Evolutionary conservation across 192 early-diverging fungal genomes (phyloP).

Genomic region (Geranomyces variabilis): DNA sequence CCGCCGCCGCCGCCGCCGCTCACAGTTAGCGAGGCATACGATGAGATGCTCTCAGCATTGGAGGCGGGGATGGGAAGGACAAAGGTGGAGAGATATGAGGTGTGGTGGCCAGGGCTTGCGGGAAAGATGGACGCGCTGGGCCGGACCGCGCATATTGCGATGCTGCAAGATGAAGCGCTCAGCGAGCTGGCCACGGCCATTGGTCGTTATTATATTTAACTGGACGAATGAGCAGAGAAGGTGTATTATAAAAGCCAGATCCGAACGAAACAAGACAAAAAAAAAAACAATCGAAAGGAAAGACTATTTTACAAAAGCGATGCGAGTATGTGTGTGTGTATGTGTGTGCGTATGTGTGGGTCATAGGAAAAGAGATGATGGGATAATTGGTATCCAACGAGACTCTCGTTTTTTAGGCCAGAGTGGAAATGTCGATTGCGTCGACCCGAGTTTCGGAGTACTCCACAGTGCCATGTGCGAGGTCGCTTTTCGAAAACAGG

Average conservation of each 20-base stretch:
- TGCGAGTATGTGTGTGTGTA: too few relatives aligned
- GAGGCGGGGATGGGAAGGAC: neutral
- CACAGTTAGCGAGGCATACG: slow-evolving; percentile 8
- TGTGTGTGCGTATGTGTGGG: too few relatives aligned
- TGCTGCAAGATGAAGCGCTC: slow-evolving; percentile 27
- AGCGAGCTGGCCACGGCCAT: slow-evolving; percentile 38
- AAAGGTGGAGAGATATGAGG: slow-evolving; percentile 17
- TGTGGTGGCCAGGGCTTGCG: slow-evolving; percentile 23
- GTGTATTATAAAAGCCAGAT: too few relatives aligned
- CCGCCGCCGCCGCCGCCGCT: too few relatives aligned
- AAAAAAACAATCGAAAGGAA: too few relatives aligned
- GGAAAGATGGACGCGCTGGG: slow-evolving; percentile 31
- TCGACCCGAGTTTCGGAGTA: neutral
- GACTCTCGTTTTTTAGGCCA: neutral
- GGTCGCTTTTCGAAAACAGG: neutral
- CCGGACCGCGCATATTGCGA: slow-evolving; percentile 34
- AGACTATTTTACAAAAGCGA: too few relatives aligned
- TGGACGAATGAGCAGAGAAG: too few relatives aligned
- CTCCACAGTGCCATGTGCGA: neutral
- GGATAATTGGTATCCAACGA: too few relatives aligned
- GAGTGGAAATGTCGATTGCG: neutral
- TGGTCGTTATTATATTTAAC: too few relatives aligned
- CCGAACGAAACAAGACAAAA: too few relatives aligned
- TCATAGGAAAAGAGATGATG: too few relatives aligned
- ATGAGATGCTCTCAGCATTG: slow-evolving; percentile 23